Evolutionary conservation across 2,329 filamentous ascomycete genomes (phyloP).

Genomic region (Alternaria angustiovoidea): DNA sequence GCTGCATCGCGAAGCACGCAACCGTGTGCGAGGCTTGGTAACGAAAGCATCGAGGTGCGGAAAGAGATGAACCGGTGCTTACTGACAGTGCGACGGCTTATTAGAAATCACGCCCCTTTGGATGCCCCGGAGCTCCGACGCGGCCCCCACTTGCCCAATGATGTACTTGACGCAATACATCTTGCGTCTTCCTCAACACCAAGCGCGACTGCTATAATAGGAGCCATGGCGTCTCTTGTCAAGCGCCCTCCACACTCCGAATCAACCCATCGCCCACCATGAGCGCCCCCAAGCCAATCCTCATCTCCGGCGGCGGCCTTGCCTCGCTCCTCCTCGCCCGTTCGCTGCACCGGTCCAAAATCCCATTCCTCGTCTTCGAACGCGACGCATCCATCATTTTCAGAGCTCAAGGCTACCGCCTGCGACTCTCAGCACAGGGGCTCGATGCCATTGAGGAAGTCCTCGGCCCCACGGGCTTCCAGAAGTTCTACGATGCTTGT

Average conservation of each 20-base stretch:
- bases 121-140: neutral
- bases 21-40: neutral
- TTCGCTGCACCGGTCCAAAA: constrained; percentile 37
- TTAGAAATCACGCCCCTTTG: constrained; percentile 5
- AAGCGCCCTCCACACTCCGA: neutral
- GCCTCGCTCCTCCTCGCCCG: constrained; percentile 44
- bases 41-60: neutral
- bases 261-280: constrained; percentile 16
- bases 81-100: constrained; percentile 1
- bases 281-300: constrained; percentile 51
- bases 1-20: neutral
- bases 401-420: constrained; percentile 69
- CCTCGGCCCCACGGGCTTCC: constrained; percentile 58
- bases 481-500: constrained; percentile 66
- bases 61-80: neutral
- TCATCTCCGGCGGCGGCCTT: constrained; percentile 46
- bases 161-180: neutral
- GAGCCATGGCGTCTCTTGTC: constrained; percentile 4
- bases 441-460: constrained; percentile 68
- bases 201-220: constrained; percentile 4
- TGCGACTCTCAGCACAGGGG: constrained; percentile 65
- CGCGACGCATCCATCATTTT: constrained; percentile 60
- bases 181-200: neutral
- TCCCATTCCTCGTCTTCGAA: constrained; percentile 48
- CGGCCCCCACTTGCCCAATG: neutral